Conservation (phyloP, 1,139 yeast species). For the Yamadazyma membranifaciens region DNA sequence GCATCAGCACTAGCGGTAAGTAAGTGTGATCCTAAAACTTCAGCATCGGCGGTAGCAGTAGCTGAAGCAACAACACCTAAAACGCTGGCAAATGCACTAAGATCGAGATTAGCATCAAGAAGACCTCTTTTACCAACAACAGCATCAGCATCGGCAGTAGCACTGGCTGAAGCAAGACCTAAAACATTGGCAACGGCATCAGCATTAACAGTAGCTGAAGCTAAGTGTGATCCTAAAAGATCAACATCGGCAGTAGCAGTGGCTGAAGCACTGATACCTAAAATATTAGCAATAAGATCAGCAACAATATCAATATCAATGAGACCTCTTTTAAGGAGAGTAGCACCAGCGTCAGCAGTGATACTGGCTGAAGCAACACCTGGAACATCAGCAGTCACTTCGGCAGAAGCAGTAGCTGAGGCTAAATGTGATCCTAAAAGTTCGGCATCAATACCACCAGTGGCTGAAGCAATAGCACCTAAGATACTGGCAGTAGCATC, state of each 20-base stretch:
- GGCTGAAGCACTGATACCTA: slow-evolving; percentile 9
- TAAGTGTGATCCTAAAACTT: slow-evolving; percentile 12
- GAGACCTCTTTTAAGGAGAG: slow-evolving; percentile 14
- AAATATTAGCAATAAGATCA: slow-evolving; percentile 5
- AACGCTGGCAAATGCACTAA: too few species aligned
- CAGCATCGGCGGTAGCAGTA: slow-evolving; percentile 10
- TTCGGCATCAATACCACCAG: slow-evolving; percentile 12
- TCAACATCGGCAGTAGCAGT: slow-evolving; percentile 11
- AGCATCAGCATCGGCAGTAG: slow-evolving; percentile 10
- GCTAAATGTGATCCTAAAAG: too few species aligned
- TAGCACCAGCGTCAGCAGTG: slow-evolving; percentile 10
- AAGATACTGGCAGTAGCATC: slow-evolving; percentile 7
- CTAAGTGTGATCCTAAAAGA: slow-evolving; percentile 9
- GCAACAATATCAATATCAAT: slow-evolving; percentile 11
- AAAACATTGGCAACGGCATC: slow-evolving; percentile 5
- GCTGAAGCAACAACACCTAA: slow-evolving; percentile 9
- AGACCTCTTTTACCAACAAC: too few species aligned
- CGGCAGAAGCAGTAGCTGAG: too few species aligned
- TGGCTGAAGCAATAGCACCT: slow-evolving; percentile 12
- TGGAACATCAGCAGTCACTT: too few species aligned
- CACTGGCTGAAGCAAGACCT: slow-evolving; percentile 7
- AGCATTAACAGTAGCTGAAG: too few species aligned
- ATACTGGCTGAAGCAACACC: too few species aligned
- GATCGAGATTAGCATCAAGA: too few species aligned
- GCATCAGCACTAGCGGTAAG: too few species aligned